A percentile compares a stretch with the other conserved stretches of the same genome.
phyloP scores from a whole-genome alignment of 495 filamentous ascomycete genomes.

The Elaphomyces granulatus region DNA sequence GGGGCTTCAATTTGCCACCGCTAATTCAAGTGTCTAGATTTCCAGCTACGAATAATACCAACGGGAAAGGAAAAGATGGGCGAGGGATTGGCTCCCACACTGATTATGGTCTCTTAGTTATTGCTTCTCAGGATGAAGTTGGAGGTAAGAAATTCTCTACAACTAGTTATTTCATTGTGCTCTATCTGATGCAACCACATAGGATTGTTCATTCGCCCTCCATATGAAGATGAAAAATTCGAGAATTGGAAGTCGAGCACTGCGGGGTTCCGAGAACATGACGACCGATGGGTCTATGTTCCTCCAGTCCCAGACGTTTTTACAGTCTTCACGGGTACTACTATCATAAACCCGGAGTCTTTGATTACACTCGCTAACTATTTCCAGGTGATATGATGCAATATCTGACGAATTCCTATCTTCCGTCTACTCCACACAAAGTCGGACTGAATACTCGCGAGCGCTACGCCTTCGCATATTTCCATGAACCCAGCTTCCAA shows the following conservation, averaged over 20 bases:
- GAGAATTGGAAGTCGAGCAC: conserved; percentile 31
- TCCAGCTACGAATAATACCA: conserved; percentile 23
- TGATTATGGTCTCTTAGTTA: conserved; percentile 32
- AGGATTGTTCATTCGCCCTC: conserved; percentile 27
- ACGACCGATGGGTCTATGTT: conserved; percentile 28
- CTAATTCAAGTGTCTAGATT: conserved; percentile 14
- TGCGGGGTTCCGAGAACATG: conserved; percentile 27
- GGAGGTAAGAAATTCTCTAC: conserved; percentile 16
- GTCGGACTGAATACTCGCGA: conserved; percentile 31
- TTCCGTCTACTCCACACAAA: conserved; percentile 32
- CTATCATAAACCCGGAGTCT: too few relatives aligned
- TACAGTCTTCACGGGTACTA: conserved; percentile 33
- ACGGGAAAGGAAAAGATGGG: conserved; percentile 29
- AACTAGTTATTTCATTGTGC: too few relatives aligned
- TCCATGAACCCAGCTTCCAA: conserved; percentile 33
- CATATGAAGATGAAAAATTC: conserved; percentile 19
- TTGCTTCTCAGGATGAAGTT: conserved; percentile 29
- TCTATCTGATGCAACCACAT: too few relatives aligned
- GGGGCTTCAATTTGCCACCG: too few relatives aligned
- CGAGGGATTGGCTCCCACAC: conserved; percentile 34
- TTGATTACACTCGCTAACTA: too few relatives aligned
- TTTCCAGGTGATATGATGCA: conserved; percentile 34
- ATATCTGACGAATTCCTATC: conserved; percentile 24
- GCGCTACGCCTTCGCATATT: conserved; percentile 29
- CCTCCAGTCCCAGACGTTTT: conserved; percentile 23